A percentile compares a stretch with the other conserved stretches of the same genome.
Evolutionary conservation across 2,329 filamentous ascomycete genomes (phyloP).

Genomic region (Botrytis cinerea): DNA sequence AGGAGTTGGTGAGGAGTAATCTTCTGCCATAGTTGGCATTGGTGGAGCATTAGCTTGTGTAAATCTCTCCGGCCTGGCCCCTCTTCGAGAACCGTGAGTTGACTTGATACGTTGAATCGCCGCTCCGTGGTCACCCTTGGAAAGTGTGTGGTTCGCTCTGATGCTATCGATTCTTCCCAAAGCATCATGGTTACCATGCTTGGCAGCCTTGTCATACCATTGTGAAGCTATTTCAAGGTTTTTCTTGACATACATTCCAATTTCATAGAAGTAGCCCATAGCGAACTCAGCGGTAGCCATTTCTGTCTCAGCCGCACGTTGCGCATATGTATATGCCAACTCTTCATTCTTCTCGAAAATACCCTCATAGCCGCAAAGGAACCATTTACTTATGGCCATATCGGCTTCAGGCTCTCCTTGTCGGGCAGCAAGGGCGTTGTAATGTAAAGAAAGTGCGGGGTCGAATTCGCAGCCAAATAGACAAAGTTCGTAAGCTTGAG

Average conservation of each 20-base stretch:
- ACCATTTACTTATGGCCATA: constrained; percentile 97
- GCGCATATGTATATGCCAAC: constrained; percentile 86
- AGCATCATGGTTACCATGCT: constrained; percentile 91
- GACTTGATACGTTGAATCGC: constrained; percentile 87
- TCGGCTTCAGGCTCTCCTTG: constrained; percentile 94
- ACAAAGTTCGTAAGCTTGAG: constrained; percentile 90
- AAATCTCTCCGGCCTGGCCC: constrained; percentile 61
- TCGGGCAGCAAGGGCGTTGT: constrained; percentile 88
- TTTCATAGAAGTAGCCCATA: constrained; percentile 95
- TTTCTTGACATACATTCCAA: constrained; percentile 87
- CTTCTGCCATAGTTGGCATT: constrained; percentile 39
- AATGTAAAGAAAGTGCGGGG: constrained; percentile 87
- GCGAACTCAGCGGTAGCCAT: constrained; percentile 93
- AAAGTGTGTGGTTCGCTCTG: constrained; percentile 77
- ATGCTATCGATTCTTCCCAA: constrained; percentile 79
- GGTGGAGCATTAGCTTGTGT: constrained; percentile 45
- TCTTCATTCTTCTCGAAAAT: constrained; percentile 96
- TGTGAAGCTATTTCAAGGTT: constrained; percentile 77
- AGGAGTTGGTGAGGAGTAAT: constrained; percentile 34
- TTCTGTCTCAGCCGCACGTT: constrained; percentile 78
- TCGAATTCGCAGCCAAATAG: constrained; percentile 94
- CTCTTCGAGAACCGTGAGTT: constrained; percentile 69
- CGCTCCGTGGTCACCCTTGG: constrained; percentile 87
- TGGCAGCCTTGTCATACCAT: constrained; percentile 90
- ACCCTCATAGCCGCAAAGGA: constrained; percentile 90